Conservation (phyloP, 2,329 filamentous ascomycete genomes). For the Tolypocladium endophyticum region DNA sequence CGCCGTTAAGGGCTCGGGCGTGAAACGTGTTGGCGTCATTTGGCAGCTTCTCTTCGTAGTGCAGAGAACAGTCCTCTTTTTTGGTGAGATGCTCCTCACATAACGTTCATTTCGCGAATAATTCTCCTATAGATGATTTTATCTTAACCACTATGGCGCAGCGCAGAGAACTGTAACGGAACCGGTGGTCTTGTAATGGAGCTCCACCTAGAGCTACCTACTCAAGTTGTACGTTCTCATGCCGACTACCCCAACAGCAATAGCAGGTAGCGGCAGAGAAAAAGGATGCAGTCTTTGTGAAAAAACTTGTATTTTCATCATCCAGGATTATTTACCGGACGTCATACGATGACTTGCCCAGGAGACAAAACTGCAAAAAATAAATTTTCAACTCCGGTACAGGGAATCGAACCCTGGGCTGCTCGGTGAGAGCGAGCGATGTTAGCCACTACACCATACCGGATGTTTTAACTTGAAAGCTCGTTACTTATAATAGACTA, state of each 20-base stretch:
- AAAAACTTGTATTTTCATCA: background rate
- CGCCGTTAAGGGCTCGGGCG: background rate
- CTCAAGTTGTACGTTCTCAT: background rate
- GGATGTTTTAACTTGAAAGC: conserved; percentile 8
- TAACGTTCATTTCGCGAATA: background rate
- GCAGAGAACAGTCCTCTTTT: too few relatives aligned
- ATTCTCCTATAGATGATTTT: background rate
- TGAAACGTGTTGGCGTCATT: background rate
- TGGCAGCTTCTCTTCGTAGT: background rate
- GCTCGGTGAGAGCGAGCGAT: conserved; percentile 26
- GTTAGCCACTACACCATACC: conserved; percentile 26
- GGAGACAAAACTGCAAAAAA: background rate
- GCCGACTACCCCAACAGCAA: background rate
- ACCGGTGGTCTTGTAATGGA: background rate
- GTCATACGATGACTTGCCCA: background rate
- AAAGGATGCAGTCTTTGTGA: background rate
- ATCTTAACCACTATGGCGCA: background rate
- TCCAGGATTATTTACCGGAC: background rate
- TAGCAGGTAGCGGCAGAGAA: background rate
- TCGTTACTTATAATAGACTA: background rate
- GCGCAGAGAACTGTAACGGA: background rate
- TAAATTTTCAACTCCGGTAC: conserved; percentile 15
- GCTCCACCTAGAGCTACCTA: background rate
- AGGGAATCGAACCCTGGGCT: conserved; percentile 25
- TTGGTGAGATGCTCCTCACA: background rate